A percentile compares a stretch with the other conserved stretches of the same genome.
Evolutionary conservation across 139 green algal genomes (phyloP).

Genomic region (Chlamydomonas sp.): DNA sequence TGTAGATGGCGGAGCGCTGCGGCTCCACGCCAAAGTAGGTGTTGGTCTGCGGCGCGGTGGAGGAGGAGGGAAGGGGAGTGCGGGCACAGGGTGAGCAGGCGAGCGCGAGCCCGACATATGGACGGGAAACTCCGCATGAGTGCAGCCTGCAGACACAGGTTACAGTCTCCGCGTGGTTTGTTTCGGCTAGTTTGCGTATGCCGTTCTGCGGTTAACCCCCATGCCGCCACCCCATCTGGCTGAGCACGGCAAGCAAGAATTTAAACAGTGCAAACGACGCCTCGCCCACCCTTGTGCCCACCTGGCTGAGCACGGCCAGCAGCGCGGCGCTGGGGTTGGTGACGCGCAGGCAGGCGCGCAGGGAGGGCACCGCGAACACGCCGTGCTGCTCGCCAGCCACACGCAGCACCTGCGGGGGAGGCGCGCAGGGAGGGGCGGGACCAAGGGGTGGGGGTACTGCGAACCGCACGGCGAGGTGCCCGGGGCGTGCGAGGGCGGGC

Average conservation of each 20-base stretch:
- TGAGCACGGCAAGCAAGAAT: too few species aligned
- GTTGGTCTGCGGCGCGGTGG: slow-evolving; percentile 15
- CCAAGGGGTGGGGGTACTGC: not conserved
- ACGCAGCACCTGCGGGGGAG: slow-evolving; percentile 20
- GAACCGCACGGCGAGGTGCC: not conserved
- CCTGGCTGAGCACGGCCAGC: slow-evolving; percentile 6
- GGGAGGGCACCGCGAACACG: not conserved
- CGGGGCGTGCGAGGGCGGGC: not conserved
- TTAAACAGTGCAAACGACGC: too few species aligned
- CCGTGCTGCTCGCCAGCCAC: slow-evolving; percentile 36
- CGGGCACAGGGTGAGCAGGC: not conserved
- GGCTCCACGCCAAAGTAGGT: slow-evolving; percentile 22
- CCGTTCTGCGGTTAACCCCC: too few species aligned
- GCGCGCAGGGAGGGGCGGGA: too few species aligned
- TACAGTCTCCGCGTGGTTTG: too few species aligned
- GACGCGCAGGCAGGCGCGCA: slow-evolving; percentile 26
- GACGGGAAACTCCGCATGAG: not conserved
- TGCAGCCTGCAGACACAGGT: too few species aligned
- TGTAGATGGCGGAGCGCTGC: not conserved
- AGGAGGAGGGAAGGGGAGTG: not conserved
- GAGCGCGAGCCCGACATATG: not conserved
- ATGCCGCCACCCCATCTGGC: too few species aligned
- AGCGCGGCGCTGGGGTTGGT: slow-evolving; percentile 5
- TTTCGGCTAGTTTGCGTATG: too few species aligned
- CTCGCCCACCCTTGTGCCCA: not conserved